These are phyloP conservation scores for Primulina eburnea DNA, from an alignment of 257 asterid species.

Conservation along the genomic window DNA sequence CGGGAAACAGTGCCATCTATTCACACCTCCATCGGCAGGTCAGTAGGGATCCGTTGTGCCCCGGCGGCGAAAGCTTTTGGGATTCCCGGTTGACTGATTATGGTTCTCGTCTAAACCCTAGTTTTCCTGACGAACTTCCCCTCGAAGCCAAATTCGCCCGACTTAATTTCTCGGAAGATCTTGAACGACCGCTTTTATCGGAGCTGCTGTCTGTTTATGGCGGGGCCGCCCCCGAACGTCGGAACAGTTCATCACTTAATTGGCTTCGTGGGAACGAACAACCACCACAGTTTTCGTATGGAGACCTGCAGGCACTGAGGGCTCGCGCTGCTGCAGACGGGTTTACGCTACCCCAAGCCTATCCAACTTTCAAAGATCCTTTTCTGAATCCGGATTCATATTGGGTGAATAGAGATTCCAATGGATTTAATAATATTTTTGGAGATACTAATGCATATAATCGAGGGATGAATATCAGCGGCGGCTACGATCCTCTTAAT, in stretches of 20 bases:
- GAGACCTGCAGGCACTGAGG: not conserved
- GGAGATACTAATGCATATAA: not conserved
- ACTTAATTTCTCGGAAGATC: too few relatives aligned
- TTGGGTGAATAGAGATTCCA: not conserved
- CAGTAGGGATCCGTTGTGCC: not conserved
- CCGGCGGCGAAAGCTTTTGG: not conserved
- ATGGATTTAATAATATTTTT: not conserved
- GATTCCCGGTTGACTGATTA: not conserved
- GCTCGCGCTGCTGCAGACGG: slow-evolving; percentile 2
- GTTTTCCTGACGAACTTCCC: not conserved
- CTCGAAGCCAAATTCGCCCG: too few relatives aligned
- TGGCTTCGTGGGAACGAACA: not conserved
- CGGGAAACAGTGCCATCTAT: not conserved
- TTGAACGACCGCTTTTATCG: too few relatives aligned
- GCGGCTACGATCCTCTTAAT: too few relatives aligned
- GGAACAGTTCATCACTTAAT: not conserved
- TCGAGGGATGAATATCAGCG: too few relatives aligned
- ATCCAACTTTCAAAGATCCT: not conserved
- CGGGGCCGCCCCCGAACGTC: not conserved
- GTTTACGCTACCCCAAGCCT: not conserved
- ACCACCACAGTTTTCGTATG: not conserved
- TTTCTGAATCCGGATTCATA: not conserved
- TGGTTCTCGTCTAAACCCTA: slow-evolving; percentile 5
- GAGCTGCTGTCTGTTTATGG: too few relatives aligned
- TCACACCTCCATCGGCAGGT: not conserved